Conservation (phyloP, 768 basidiomycete genomes). For the Clitopilus passeckerianus region DNA sequence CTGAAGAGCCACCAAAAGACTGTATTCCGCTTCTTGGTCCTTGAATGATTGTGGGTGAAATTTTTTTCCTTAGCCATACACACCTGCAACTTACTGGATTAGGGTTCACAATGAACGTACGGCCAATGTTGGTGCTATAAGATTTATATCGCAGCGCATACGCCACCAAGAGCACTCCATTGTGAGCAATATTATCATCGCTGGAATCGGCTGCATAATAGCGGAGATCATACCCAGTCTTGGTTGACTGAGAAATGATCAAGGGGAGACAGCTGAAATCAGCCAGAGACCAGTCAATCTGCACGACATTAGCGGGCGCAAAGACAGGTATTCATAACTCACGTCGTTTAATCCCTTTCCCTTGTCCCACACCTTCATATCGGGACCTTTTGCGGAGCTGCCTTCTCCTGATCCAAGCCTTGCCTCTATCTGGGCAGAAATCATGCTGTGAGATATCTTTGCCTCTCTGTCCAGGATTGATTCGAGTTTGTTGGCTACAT, state of each 20-base stretch:
- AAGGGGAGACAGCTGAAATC: constrained; percentile 96
- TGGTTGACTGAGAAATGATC: constrained; percentile 87
- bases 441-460: constrained; percentile 83
- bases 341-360: constrained; percentile 73
- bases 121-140: constrained; percentile 88
- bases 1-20: constrained; percentile 73
- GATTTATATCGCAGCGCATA: constrained; percentile 90
- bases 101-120: constrained; percentile 95
- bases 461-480: constrained; percentile 88
- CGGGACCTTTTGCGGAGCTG: constrained; percentile 73
- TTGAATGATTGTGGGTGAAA: constrained; percentile 23
- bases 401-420: constrained; percentile 85
- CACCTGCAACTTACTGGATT: constrained; percentile 51
- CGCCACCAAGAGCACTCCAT: constrained; percentile 83
- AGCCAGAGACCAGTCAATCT: constrained; percentile 87
- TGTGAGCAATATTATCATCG: constrained; percentile 74
- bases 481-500: constrained; percentile 86
- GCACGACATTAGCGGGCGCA: constrained; percentile 5
- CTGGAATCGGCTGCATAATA: constrained; percentile 79
- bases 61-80: background rate
- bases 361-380: constrained; percentile 90
- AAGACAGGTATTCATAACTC: constrained; percentile 21
- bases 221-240: constrained; percentile 81
- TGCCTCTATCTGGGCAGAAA: constrained; percentile 82
- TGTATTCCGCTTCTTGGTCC: constrained; percentile 92